These are phyloP conservation scores for Tripidium arundinaceum DNA, from an alignment of 202 grass and related monocot genomes.

Conservation along the genomic window DNA sequence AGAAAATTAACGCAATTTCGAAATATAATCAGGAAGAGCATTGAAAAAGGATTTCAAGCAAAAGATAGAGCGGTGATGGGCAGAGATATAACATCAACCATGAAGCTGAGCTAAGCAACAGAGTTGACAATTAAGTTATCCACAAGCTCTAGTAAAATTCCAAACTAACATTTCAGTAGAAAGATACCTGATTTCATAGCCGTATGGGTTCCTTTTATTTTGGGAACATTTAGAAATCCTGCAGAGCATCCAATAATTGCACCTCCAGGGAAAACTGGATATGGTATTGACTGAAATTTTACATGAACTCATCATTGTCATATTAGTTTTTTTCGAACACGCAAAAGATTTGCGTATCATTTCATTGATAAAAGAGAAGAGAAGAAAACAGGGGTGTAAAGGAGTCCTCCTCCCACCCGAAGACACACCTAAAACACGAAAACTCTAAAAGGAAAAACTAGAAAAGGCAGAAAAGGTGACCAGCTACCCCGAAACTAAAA, in stretches of 20 bases:
- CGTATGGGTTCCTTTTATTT: slow-evolving; percentile 97
- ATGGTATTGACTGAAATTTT: slow-evolving; percentile 86
- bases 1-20: not conserved
- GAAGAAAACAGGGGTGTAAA: not conserved
- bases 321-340: not conserved
- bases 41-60: not conserved
- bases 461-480: not conserved
- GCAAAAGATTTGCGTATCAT: not conserved
- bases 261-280: slow-evolving; percentile 88
- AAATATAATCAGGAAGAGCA: not conserved
- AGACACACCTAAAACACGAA: not conserved
- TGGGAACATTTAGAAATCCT: slow-evolving; percentile 91
- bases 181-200: slow-evolving; percentile 92
- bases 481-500: not conserved
- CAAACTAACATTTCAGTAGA: not conserved
- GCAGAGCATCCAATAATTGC: slow-evolving; percentile 95
- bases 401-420: not conserved
- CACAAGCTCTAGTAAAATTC: not conserved
- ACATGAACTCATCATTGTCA: slow-evolving; percentile 20
- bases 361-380: not conserved
- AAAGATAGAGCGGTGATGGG: not conserved
- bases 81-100: slow-evolving; percentile 25
- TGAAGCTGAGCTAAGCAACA: not conserved
- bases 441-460: not conserved
- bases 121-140: slow-evolving; percentile 1